Percentiles rank a stretch among this genome's conserved stretches.
Conservation (phyloP, 768 basidiomycete species). For the Russula emetica region DNA sequence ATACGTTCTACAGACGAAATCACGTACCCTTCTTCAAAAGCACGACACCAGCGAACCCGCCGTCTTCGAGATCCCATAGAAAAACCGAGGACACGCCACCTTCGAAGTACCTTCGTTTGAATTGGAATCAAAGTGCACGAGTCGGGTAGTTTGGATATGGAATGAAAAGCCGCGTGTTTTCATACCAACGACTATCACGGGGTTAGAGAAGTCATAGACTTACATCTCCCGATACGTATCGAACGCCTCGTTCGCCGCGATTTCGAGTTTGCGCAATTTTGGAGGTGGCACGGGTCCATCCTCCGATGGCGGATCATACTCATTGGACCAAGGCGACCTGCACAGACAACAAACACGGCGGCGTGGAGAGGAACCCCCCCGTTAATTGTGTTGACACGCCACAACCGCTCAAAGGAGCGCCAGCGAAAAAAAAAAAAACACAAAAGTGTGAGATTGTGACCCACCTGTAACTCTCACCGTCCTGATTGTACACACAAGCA, state of each 20-base stretch:
- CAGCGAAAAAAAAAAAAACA: too few species aligned
- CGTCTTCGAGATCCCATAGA: conserved; percentile 97
- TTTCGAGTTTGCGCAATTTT: conserved; percentile 86
- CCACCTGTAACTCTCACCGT: conserved; percentile 86
- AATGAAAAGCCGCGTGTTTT: conserved; percentile 1
- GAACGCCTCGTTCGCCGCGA: conserved; percentile 92
- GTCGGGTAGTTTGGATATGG: not conserved
- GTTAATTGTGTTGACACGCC: not conserved
- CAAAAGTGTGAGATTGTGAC: not conserved
- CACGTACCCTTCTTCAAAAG: conserved; percentile 85
- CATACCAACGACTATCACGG: not conserved
- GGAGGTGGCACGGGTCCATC: conserved; percentile 84
- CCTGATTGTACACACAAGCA: conserved; percentile 89
- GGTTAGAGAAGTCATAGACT: conserved; percentile 29
- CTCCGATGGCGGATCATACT: conserved; percentile 85
- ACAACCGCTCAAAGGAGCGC: not conserved
- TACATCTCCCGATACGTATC: conserved; percentile 96
- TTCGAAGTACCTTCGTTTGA: conserved; percentile 78
- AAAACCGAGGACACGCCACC: conserved; percentile 97
- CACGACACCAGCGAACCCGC: conserved; percentile 94
- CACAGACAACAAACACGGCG: not conserved
- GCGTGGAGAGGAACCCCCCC: not conserved
- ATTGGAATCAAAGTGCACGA: not conserved
- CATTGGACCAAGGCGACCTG: conserved; percentile 98
- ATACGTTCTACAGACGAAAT: not conserved